Conservation (phyloP, 2,329 filamentous ascomycete species). For the Diplodia sapinea region DNA sequence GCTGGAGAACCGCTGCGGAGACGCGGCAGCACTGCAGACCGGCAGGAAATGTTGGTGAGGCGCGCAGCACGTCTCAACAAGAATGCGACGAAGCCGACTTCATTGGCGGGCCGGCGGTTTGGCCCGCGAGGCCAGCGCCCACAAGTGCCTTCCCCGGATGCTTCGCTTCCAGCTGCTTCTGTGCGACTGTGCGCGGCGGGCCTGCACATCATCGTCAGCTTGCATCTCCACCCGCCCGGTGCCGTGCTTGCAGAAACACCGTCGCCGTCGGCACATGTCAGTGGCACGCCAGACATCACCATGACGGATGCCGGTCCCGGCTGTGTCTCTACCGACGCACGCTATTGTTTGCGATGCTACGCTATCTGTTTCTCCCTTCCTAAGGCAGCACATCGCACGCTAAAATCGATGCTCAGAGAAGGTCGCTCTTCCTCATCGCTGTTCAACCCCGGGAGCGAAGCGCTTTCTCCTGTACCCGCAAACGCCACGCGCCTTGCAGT, state of each 20-base stretch:
- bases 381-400: not conserved
- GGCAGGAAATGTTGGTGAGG: slow-evolving; percentile 16
- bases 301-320: not conserved
- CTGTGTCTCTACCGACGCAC: slow-evolving; percentile 5
- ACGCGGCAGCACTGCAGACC: not conserved
- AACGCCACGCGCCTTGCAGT: slow-evolving; percentile 23
- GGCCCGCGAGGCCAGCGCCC: not conserved
- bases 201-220: slow-evolving; percentile 22
- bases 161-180: slow-evolving; percentile 27
- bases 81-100: slow-evolving; percentile 8
- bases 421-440: slow-evolving; percentile 5
- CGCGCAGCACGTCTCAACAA: slow-evolving; percentile 22
- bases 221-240: slow-evolving; percentile 11
- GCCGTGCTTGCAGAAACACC: slow-evolving; percentile 1
- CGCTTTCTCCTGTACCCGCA: slow-evolving; percentile 14
- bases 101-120: slow-evolving; percentile 11
- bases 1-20: slow-evolving; percentile 17
- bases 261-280: slow-evolving; percentile 2
- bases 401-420: slow-evolving; percentile 20
- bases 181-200: slow-evolving; percentile 20
- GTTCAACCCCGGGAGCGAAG: slow-evolving; percentile 11
- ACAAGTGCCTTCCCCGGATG: slow-evolving; percentile 21
- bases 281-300: slow-evolving; percentile 1
- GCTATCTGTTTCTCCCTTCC: not conserved
- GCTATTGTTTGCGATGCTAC: slow-evolving; percentile 1